Percentiles rank a stretch among this genome's conserved stretches.
phyloP scores from a whole-genome alignment of 2,329 filamentous ascomycete species.

The Plenodomus tracheiphilus region DNA sequence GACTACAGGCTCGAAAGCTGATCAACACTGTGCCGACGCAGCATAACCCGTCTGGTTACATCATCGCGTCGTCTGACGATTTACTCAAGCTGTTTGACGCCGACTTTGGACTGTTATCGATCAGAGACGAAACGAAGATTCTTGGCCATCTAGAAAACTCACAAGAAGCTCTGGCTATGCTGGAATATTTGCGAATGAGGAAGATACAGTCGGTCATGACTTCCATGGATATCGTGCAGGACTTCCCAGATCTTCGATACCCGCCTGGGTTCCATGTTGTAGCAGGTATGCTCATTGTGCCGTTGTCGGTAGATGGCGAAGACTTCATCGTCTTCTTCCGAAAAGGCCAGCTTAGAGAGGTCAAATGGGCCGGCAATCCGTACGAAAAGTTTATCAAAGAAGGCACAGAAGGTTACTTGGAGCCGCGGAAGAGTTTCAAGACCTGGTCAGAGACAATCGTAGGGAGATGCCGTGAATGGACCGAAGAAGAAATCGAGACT shows the following conservation, averaged over 20 bases:
- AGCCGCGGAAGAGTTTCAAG: constrained; percentile 79
- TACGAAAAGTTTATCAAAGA: constrained; percentile 77
- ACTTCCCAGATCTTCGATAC: constrained; percentile 83
- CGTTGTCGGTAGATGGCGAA: constrained; percentile 71
- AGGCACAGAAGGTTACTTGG: constrained; percentile 73
- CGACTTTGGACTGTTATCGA: constrained; percentile 83
- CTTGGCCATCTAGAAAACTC: constrained; percentile 73
- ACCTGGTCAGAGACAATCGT: constrained; percentile 80
- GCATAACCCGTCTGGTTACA: constrained; percentile 84
- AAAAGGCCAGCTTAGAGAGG: constrained; percentile 73
- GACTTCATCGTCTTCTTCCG: constrained; percentile 94
- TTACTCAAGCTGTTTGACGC: constrained; percentile 82
- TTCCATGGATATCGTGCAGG: constrained; percentile 72
- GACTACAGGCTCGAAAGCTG: constrained; percentile 81
- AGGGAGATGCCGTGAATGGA: constrained; percentile 85
- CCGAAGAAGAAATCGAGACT: constrained; percentile 85
- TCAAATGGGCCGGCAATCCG: constrained; percentile 85
- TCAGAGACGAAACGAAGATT: constrained; percentile 86
- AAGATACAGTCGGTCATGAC: constrained; percentile 74
- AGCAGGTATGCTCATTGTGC: constrained; percentile 79
- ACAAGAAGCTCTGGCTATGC: constrained; percentile 80
- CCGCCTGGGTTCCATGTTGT: constrained; percentile 76
- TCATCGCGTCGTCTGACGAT: constrained; percentile 86
- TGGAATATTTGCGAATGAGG: constrained; percentile 81
- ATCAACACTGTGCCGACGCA: constrained; percentile 84